Conservation (phyloP, 169 alveolate species). For the Plasmodium coatneyi region DNA sequence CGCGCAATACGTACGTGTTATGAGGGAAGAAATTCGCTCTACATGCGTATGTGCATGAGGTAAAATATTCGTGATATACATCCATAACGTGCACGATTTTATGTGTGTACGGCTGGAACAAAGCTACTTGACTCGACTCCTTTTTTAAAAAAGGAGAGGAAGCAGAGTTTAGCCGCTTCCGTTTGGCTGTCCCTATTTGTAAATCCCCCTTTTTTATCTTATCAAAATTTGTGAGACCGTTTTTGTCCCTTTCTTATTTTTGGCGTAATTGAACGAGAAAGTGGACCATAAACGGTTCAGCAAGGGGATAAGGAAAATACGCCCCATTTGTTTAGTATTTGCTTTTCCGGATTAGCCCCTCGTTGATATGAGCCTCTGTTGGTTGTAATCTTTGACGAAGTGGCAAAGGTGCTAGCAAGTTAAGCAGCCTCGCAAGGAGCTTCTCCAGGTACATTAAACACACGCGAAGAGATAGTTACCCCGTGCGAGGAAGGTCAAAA, state of each 20-base stretch:
- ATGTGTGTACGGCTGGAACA: background rate
- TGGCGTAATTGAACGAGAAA: background rate
- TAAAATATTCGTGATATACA: too few relatives aligned
- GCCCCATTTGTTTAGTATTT: background rate
- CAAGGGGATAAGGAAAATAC: background rate
- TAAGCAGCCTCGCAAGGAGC: background rate
- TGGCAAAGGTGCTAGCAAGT: background rate
- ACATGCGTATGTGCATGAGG: background rate
- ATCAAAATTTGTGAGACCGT: background rate
- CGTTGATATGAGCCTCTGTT: background rate
- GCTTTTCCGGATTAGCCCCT: background rate
- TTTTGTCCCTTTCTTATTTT: background rate
- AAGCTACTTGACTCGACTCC: background rate
- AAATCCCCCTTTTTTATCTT: background rate
- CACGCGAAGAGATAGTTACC: background rate
- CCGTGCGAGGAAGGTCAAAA: background rate
- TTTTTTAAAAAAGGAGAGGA: background rate
- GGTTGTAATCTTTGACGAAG: background rate
- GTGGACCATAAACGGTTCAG: conserved; percentile 4
- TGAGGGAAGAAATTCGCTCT: background rate
- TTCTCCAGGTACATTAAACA: background rate
- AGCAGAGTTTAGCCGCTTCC: background rate
- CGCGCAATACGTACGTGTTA: background rate
- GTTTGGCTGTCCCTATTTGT: background rate
- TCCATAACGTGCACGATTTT: too few relatives aligned